Evolutionary conservation across 2,329 filamentous ascomycete species (phyloP).

Genomic region (Neopestalotiopsis clavispora): DNA sequence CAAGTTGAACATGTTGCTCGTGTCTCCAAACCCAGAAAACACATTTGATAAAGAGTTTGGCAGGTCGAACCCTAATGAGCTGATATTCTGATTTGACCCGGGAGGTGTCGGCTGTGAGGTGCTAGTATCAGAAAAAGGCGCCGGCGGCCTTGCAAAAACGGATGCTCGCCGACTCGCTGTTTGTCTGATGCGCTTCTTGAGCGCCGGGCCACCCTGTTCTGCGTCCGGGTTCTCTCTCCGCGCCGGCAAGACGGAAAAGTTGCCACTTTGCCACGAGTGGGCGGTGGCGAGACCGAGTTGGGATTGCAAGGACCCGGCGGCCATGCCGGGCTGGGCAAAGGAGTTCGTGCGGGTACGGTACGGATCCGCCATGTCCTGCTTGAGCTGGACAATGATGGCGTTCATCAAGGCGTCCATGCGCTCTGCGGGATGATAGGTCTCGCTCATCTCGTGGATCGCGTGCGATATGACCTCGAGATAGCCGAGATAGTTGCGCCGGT

Average conservation of each 20-base stretch:
- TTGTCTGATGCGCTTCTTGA: slow-evolving; percentile 36
- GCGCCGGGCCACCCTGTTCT: slow-evolving; percentile 28
- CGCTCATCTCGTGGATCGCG: slow-evolving; percentile 57
- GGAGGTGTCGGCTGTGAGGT: slow-evolving; percentile 22
- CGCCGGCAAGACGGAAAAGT: slow-evolving; percentile 32
- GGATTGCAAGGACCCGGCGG: background rate
- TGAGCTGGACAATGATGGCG: slow-evolving; percentile 55
- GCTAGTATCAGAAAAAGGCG: slow-evolving; percentile 32
- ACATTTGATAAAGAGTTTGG: slow-evolving; percentile 29
- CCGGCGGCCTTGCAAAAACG: slow-evolving; percentile 36
- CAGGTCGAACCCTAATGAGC: slow-evolving; percentile 17
- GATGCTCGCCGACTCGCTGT: slow-evolving; percentile 33
- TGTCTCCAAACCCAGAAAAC: slow-evolving; percentile 29
- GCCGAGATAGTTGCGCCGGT: slow-evolving; percentile 44
- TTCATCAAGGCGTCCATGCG: slow-evolving; percentile 58
- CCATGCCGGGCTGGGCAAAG: slow-evolving; percentile 14
- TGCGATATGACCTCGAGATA: slow-evolving; percentile 59
- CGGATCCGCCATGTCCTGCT: slow-evolving; percentile 32
- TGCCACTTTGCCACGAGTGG: slow-evolving; percentile 13
- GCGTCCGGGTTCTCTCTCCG: slow-evolving; percentile 37
- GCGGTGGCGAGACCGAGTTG: slow-evolving; percentile 1
- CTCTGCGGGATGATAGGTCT: slow-evolving; percentile 57
- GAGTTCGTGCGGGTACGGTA: slow-evolving; percentile 17
- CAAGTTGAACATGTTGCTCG: slow-evolving; percentile 28
- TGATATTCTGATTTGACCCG: slow-evolving; percentile 24